phyloP scores from a whole-genome alignment of 2,329 filamentous ascomycete species.

The Apiospora arundinis region DNA sequence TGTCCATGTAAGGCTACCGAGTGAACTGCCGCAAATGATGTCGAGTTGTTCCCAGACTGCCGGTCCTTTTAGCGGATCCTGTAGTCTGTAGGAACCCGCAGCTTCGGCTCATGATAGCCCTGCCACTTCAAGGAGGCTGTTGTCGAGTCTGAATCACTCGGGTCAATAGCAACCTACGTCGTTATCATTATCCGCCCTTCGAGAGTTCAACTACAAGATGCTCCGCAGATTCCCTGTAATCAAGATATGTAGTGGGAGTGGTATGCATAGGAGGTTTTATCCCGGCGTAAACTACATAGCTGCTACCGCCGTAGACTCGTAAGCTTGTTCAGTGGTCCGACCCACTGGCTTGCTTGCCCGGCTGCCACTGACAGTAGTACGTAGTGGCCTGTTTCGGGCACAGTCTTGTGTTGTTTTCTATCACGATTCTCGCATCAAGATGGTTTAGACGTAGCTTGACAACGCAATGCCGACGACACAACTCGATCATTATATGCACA shows the following conservation, averaged over 20 bases:
- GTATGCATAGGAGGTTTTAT: neutral
- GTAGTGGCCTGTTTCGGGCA: neutral
- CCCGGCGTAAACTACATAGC: neutral
- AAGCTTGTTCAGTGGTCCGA: slow-evolving; percentile 22
- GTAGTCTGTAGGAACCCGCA: slow-evolving; percentile 2
- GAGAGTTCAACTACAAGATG: neutral
- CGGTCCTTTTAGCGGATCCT: neutral
- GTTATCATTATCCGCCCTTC: neutral
- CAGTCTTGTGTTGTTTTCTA: slow-evolving; percentile 12
- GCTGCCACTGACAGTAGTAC: neutral
- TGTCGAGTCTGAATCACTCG: neutral
- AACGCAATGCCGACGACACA: slow-evolving; percentile 8
- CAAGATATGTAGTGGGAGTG: neutral
- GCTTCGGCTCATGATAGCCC: slow-evolving; percentile 11
- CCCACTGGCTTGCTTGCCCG: slow-evolving; percentile 7
- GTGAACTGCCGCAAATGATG: neutral
- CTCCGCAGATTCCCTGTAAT: neutral
- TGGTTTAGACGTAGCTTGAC: neutral
- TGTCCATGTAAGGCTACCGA: neutral
- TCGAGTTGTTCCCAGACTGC: neutral
- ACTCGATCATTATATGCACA: slow-evolving; percentile 9
- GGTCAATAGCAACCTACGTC: neutral
- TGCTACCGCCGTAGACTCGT: neutral
- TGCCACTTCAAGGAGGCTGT: neutral
- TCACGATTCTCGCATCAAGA: slow-evolving; percentile 5